Evolutionary conservation across 2,329 filamentous ascomycete species (phyloP), one percentile per base, ranked within the genome.

Genomic region (Ceratocystiopsis sp.): DNA sequence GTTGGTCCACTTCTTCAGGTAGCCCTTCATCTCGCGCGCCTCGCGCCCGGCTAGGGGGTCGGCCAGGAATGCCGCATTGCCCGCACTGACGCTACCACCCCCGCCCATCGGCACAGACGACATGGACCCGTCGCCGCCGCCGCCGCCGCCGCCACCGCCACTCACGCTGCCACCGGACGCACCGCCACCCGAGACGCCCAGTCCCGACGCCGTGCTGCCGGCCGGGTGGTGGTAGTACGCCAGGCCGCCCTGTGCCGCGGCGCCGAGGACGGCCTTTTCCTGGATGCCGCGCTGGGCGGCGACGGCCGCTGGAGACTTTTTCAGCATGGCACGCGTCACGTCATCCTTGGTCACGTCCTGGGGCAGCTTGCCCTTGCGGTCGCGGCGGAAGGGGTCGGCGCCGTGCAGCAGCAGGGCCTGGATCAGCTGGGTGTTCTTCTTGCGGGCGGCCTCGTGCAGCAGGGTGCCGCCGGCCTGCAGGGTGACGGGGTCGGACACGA

Each of bases 1-100:
- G 59, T 98, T 98, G 40, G 91, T 98, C 91, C 91, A 98, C 60
- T 98, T 98, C 64, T 95, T 96, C 45, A 98, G 68, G 59, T 96
- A 98, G 8, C 91, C 91, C 64, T 93, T 95, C 84, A 98, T 96
- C 61, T 96, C 89, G 40, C 87, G 74, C 16, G 84, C 82, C 56
- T 98, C 91, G 51, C 89, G 86, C 15, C 82, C 80, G 21, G 81
- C 82, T 46, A 78, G 59, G 17, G 73, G 66, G 50, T 82, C 73
- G 2, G 41, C 8, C 17, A 15, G 21, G 7, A 9, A 18, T 8
- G 25, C 25, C 6, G 6, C 10, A 11, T 11, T 29, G 7, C 7
- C 25, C 6, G 25, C 25, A 8, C 6, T 29, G 25, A 8, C 2
- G 21, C 40, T 19, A 38, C 38, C 32, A 18, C 25, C 41, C 15